Evolutionary conservation across 192 early-diverging fungal genomes (phyloP).

Genomic region (Coemansia sp.): DNA sequence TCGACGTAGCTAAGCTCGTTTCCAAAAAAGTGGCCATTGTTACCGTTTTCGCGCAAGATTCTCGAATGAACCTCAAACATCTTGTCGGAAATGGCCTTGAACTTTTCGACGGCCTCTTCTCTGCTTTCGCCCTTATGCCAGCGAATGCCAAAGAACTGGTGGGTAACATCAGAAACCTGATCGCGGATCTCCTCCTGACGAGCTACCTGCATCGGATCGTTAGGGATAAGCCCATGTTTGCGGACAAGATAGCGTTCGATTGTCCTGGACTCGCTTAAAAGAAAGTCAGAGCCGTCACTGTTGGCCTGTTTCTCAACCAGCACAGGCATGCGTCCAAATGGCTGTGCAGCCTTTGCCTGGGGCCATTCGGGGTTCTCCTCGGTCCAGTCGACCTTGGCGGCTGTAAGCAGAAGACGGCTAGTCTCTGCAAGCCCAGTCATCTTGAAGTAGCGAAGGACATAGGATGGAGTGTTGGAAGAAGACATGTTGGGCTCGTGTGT

Average conservation of each 20-base stretch:
- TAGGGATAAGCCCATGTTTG: slow-evolving; percentile 47
- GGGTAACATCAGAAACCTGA: slow-evolving; percentile 10
- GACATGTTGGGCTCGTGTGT: not conserved
- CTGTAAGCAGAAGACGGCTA: slow-evolving; percentile 39
- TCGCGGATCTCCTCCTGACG: slow-evolving; percentile 35
- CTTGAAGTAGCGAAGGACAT: slow-evolving; percentile 44
- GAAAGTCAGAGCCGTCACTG: slow-evolving; percentile 15
- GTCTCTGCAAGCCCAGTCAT: slow-evolving; percentile 27
- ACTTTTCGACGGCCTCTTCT: slow-evolving; percentile 19
- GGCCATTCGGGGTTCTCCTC: slow-evolving; percentile 54
- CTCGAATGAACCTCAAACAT: slow-evolving; percentile 33
- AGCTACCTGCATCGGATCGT: slow-evolving; percentile 27
- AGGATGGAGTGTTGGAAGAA: slow-evolving; percentile 14
- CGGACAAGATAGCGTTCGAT: slow-evolving; percentile 58
- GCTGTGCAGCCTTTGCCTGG: slow-evolving; percentile 39
- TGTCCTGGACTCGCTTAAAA: slow-evolving; percentile 40
- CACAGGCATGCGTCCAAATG: slow-evolving; percentile 55
- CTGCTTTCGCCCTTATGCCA: not conserved
- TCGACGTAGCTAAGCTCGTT: slow-evolving; percentile 44
- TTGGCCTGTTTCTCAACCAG: slow-evolving; percentile 42
- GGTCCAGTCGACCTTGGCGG: slow-evolving; percentile 39
- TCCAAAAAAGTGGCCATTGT: slow-evolving; percentile 55
- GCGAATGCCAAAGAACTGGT: not conserved
- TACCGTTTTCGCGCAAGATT: slow-evolving; percentile 51
- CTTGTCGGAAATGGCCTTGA: slow-evolving; percentile 13